A percentile compares a stretch with the other conserved stretches of the same genome.
Conservation (phyloP, 2,329 filamentous ascomycete species). For the Penicillium sp. region DNA sequence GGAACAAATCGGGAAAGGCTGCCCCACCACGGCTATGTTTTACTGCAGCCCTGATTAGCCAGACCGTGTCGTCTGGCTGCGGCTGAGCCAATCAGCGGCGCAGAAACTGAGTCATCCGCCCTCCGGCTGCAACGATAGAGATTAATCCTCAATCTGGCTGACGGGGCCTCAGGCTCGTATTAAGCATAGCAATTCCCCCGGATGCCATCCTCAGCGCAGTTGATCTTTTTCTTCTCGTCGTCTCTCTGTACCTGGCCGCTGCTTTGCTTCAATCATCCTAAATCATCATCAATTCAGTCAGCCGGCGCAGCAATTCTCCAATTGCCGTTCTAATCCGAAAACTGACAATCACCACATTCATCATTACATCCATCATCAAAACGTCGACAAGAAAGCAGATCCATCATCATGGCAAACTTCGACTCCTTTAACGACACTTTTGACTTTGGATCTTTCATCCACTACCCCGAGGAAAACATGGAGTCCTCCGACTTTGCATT, state of each 20-base stretch:
- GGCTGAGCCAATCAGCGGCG: neutral
- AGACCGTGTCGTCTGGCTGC: neutral
- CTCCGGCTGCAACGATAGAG: neutral
- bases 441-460: conserved; percentile 33
- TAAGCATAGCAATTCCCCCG: neutral
- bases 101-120: neutral
- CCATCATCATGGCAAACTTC: conserved; percentile 2
- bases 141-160: neutral
- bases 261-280: neutral
- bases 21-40: neutral
- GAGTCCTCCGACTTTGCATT: conserved; percentile 17
- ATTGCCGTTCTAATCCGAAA: too few relatives aligned
- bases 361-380: neutral
- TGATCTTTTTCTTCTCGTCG: neutral
- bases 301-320: neutral
- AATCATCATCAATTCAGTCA: neutral
- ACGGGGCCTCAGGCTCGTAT: neutral
- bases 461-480: conserved; percentile 25
- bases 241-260: neutral
- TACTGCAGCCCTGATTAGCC: neutral
- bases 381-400: too few relatives aligned
- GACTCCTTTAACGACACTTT: conserved; percentile 24
- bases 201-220: neutral
- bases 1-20: conserved; percentile 12
- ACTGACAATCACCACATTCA: conserved; percentile 13